phyloP scores from a whole-genome alignment of 1,139 yeast species.

The Geotrichum restrictum region DNA sequence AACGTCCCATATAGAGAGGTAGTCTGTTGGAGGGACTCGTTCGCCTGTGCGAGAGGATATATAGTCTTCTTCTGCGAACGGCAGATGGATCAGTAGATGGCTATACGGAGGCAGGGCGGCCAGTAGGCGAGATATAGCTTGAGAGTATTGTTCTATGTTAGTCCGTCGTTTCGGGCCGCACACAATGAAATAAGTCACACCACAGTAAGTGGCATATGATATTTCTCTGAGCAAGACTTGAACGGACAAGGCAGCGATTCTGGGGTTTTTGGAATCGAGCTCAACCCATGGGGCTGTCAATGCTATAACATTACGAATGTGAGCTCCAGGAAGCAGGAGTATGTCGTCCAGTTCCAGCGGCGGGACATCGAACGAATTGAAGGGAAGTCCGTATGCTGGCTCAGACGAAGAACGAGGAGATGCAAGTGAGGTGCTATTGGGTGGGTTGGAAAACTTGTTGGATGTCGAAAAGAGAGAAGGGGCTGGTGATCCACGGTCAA shows the following conservation, averaged over 20 bases:
- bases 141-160: conserved; percentile 49
- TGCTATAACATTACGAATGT: conserved; percentile 46
- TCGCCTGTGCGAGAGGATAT: conserved; percentile 30
- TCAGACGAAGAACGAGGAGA: conserved; percentile 11
- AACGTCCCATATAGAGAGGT: conserved; percentile 62
- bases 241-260: conserved; percentile 49
- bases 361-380: conserved; percentile 20
- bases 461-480: conserved; percentile 20
- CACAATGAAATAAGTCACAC: conserved; percentile 49
- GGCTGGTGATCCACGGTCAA: conserved; percentile 19
- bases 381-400: conserved; percentile 13
- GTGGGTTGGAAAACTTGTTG: conserved; percentile 12
- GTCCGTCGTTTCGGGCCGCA: conserved; percentile 60
- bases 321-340: conserved; percentile 38
- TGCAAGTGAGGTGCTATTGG: conserved; percentile 13
- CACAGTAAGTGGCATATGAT: conserved; percentile 55
- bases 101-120: conserved; percentile 31
- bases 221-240: conserved; percentile 56
- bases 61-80: conserved; percentile 45
- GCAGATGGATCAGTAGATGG: conserved; percentile 41
- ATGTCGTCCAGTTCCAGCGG: conserved; percentile 32
- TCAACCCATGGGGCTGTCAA: conserved; percentile 63
- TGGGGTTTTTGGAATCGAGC: conserved; percentile 49
- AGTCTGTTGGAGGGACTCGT: conserved; percentile 47
- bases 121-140: conserved; percentile 39